Evolutionary conservation across 108 stramenopile genomes (phyloP).

Genomic region (Conticribra weissflogii): DNA sequence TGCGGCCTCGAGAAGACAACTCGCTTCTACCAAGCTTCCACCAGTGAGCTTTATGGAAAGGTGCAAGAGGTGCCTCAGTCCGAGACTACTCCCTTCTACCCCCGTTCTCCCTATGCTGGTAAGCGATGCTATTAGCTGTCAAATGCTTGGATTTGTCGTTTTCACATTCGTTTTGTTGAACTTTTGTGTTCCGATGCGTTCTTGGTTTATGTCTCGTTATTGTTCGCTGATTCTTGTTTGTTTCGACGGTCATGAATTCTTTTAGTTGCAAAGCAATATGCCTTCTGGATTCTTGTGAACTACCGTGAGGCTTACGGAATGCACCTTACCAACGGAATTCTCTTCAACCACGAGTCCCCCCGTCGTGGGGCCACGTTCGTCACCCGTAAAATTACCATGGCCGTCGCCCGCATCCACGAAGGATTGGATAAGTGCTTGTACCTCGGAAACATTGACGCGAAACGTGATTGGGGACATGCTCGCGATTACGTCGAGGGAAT

Average conservation of each 20-base stretch:
- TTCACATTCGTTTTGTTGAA: neutral
- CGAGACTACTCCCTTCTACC: slow-evolving; percentile 99
- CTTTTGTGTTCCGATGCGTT: no score
- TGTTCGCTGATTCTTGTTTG: no score
- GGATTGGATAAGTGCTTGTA: slow-evolving; percentile 90
- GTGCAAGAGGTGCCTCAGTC: slow-evolving; percentile 98
- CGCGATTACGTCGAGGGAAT: slow-evolving; percentile 99
- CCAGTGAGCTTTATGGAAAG: slow-evolving; percentile 98
- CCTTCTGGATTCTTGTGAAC: slow-evolving; percentile 98
- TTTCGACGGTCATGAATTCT: no score
- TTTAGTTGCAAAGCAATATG: slow-evolving; percentile 99
- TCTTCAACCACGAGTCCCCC: slow-evolving; percentile 99
- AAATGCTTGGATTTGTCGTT: neutral
- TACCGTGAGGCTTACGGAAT: slow-evolving; percentile 99
- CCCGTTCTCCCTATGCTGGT: slow-evolving; percentile 96
- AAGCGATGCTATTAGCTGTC: neutral
- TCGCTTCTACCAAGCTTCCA: slow-evolving; percentile 97
- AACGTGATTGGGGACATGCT: slow-evolving; percentile 99
- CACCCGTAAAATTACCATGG: slow-evolving; percentile 96
- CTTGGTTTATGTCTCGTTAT: no score
- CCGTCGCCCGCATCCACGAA: slow-evolving; percentile 88
- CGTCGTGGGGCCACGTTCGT: slow-evolving; percentile 99
- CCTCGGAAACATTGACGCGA: slow-evolving; percentile 98
- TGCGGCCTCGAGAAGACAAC: slow-evolving; percentile 83
- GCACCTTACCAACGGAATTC: slow-evolving; percentile 96